phyloP scores from a whole-genome alignment of 768 basidiomycete species.

The Ephemerocybe angulata region DNA sequence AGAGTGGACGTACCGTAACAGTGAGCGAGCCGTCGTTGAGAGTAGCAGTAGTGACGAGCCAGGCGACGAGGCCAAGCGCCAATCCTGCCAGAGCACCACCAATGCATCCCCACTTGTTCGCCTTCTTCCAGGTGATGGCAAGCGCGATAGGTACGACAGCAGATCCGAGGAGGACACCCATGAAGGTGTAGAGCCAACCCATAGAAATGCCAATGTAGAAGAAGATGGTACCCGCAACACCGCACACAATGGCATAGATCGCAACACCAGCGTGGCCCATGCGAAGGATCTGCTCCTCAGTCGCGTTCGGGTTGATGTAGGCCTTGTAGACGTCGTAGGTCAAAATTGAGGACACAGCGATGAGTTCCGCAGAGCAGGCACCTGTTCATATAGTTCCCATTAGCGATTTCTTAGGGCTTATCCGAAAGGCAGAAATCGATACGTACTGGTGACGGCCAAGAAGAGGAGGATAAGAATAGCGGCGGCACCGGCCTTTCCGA shows the following conservation, averaged over 20 bases:
- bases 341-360: conserved; percentile 80
- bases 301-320: conserved; percentile 82
- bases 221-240: conserved; percentile 80
- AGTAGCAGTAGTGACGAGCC: conserved; percentile 77
- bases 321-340: conserved; percentile 86
- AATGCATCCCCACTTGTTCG: conserved; percentile 83
- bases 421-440: too few relatives aligned
- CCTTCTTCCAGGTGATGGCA: conserved; percentile 79
- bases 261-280: conserved; percentile 71
- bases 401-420: neutral
- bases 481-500: conserved; percentile 77
- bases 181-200: conserved; percentile 92
- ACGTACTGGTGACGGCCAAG: conserved; percentile 70
- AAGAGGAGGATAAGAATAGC: conserved; percentile 80
- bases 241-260: conserved; percentile 73
- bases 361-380: conserved; percentile 85
- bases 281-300: conserved; percentile 64
- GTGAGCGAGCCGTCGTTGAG: conserved; percentile 70
- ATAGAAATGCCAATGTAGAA: conserved; percentile 88
- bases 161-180: conserved; percentile 83
- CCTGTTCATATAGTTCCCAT: conserved; percentile 5
- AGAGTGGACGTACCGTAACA: conserved; percentile 47
- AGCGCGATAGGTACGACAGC: conserved; percentile 86
- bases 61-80: conserved; percentile 65
- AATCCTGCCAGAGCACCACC: conserved; percentile 71